Evolutionary conservation across 2,329 filamentous ascomycete species (phyloP), one percentile per base, ranked within the genome.

Genomic region (Aspergillus arachidicola): DNA sequence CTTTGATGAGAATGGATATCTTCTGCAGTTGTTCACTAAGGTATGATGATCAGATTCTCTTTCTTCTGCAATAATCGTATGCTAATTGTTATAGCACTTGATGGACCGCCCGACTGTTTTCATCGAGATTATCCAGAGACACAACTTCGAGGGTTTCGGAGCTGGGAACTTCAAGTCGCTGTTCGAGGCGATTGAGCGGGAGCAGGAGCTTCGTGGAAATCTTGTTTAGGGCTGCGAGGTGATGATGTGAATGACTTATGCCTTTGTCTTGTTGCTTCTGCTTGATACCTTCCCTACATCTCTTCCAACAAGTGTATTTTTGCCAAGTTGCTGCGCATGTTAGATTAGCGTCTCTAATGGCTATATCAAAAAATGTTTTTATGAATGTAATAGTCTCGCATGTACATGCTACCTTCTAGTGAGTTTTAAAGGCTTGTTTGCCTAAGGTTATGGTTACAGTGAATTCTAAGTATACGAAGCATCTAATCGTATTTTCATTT

Each of bases 41-140:
- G 78, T 80, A 74, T 66, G 71, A 64, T 23, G 7, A 56, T 34
- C 10, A 9, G 1, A 7, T n/a, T 2, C 1, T 19, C 34, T 38
- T 3, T 4, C n/a, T 7, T 43, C 14, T 41, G 4, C 19, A 30
- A 36, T 12, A 12, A 3, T 23, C 14, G 55, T 57, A 46, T 62
- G 38, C 64, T 67, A 36, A 68, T n/a, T 10, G 14, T 14, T 57
- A 26, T 64, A 80, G 87, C 94, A 94, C 67, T 79, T 97, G 69
- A 92, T 97, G 90, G 94, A 97, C 79, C 89, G 94, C 14, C 94
- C 94, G 28, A 97, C 94, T 4, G 94, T 97, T 32, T 97, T 97
- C 76, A 88, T 97, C 67, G 94, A 97, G 85, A 96, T 97, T 71
- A 97, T 97, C 72, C 93, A 97, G 83, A 84, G 94, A 62, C 90